Conservation (phyloP, 257 asterid species). For the Eucommia ulmoides region DNA sequence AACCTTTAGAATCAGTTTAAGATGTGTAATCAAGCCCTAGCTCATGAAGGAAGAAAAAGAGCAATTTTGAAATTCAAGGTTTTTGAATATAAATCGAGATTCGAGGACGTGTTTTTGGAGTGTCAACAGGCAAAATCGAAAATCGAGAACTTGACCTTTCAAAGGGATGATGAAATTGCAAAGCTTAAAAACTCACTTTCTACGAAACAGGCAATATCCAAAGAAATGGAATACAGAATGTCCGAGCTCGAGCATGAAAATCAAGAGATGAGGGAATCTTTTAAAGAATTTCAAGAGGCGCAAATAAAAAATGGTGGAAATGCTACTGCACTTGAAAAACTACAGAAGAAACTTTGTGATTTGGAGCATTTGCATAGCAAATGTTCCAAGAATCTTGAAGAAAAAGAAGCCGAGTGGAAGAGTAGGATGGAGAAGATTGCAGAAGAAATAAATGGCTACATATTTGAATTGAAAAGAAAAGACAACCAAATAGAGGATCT, state of each 20-base stretch:
- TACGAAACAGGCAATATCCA: constrained; percentile 16
- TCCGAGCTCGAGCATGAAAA: constrained; percentile 23
- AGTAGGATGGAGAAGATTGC: constrained; percentile 17
- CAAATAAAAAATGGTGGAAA: constrained; percentile 11
- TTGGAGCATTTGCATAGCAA: constrained; percentile 19
- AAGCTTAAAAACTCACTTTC: constrained; percentile 15
- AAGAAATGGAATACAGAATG: constrained; percentile 17
- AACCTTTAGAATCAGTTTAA: constrained; percentile 20
- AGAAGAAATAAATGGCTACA: constrained; percentile 13
- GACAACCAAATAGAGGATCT: constrained; percentile 13
- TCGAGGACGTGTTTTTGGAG: constrained; percentile 18
- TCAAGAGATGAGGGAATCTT: constrained; percentile 11
- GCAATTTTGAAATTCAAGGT: constrained; percentile 22
- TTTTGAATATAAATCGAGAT: constrained; percentile 19
- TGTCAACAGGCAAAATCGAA: constrained; percentile 19
- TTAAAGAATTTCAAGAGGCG: constrained; percentile 18
- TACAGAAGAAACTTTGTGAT: constrained; percentile 14
- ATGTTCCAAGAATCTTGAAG: constrained; percentile 18
- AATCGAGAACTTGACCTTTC: constrained; percentile 15
- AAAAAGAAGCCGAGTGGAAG: constrained; percentile 26
- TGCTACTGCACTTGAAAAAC: constrained; percentile 13
- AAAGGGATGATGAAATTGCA: constrained; percentile 32
- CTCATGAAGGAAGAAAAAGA: constrained; percentile 26
- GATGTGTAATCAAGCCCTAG: constrained; percentile 24
- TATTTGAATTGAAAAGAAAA: constrained; percentile 21